Evolutionary conservation across 495 filamentous ascomycete genomes (phyloP), one percentile per base, ranked within the genome.

Genomic region (Talaromyces adpressus): DNA sequence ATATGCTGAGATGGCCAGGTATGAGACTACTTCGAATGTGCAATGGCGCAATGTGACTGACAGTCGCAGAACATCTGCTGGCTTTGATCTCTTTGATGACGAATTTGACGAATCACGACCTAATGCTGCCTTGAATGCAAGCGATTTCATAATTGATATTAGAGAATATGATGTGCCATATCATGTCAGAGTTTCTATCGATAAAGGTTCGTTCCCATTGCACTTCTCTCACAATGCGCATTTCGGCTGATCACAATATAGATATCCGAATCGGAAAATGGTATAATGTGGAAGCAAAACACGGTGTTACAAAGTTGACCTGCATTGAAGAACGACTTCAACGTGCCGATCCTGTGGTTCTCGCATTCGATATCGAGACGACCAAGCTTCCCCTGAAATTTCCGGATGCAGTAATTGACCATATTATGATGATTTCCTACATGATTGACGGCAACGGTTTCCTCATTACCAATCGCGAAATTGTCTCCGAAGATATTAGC

Each of bases 391-490:
- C 94, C 14, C 79, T 99, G 57, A 99, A 99, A 73, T 99, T 99
- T 70, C 94, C 94, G n/a, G 95, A 98, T 71, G 88, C 94, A 0
- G 82, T 91, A 2, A 87, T 96, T 66, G 94, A 99, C 76, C 94
- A 96, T 75, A 88, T 99, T 67, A 99, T 99, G 93, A 99, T 99
- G 94, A 95, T 99, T 68, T 98, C 95, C 16, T 99, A 98, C 77
- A 99, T 99, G 94, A 98, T 99, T 66, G 94, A 99, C 69, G 94
- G 95, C 1, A 93, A 97, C 76, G 94, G 94, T 14, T 98, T 99
- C 71, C 77, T 99, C 6, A 97, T 99, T 71, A 99, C 95, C 6
- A 99, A 99, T 72, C 85, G 95, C 65, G 93, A 98, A 74, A 95
- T 99, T 62, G 91, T 99, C 11, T 97, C 95, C 0, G 93, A 98